Evolutionary conservation across 768 basidiomycete species (phyloP), one percentile per base, ranked within the genome.

Genomic region (Plicaturopsis crispa): DNA sequence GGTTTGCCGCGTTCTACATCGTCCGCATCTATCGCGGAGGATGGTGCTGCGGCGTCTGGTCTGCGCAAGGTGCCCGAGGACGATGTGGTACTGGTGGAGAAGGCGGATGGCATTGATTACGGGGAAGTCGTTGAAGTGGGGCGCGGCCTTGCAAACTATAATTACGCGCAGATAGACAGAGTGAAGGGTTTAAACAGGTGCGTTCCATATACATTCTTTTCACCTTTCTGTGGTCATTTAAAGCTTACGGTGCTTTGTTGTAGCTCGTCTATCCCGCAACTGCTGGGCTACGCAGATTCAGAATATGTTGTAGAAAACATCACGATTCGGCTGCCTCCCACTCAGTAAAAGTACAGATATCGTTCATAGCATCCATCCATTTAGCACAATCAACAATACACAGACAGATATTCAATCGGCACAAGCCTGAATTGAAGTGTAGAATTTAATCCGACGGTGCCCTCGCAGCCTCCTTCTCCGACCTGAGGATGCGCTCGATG

Each of bases 231-330:
- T 23, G 13, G 32, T 32, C 37, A 41, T 40, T 39, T 39, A 39
- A 40, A 42, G 47, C 43, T 48, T 38, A 48, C 40, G 36, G 20
- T 22, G 41, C 1, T 33, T n/a, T n/a, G 36, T 44, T 38, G 5
- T 54, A 98, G 94, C 48, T 81, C 88, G 2, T 72, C 85, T 36
- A 78, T 99, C 26, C 66, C 82, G 6, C 75, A 80, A 42, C 51
- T 92, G 5, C 59, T 99, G 34, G 94, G 92, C 3, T 98, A 99
- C 58, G 87, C 86, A 11, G 96, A 99, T 54, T 86, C 89, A 19
- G 96, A 98, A 57, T 87, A 98, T 62, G 92, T 98, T 34, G 93
- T 94, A 5, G 96, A 98, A 54, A 89, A 92, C 52, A 81, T 96
- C 50, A 90, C 87, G 3, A 84, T 94, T 37, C 72, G 82, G 38